phyloP scores from a whole-genome alignment of 2,329 filamentous ascomycete genomes.

The Pseudonectria foliicola region DNA sequence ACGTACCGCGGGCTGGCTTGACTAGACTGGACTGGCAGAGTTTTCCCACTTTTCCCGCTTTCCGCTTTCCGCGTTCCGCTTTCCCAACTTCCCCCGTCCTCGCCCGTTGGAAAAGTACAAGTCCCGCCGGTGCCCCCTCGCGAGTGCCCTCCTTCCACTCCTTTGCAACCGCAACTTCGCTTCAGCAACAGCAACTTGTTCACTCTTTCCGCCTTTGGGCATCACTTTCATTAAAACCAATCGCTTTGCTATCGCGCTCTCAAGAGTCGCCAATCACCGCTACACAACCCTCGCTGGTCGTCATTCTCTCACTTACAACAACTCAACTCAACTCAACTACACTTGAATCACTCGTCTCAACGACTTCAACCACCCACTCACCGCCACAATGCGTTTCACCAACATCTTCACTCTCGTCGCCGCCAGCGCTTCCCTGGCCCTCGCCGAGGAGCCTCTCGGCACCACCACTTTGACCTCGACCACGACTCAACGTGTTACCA shows the following conservation, averaged over 20 bases:
- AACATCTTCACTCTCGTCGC: slow-evolving; percentile 35
- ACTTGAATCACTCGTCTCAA: neutral
- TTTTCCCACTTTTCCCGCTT: slow-evolving; percentile 12
- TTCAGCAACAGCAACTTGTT: no score
- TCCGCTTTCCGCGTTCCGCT: no score
- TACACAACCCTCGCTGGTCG: no score
- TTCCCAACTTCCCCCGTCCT: no score
- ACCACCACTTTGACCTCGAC: slow-evolving; percentile 39
- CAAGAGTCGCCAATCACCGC: no score
- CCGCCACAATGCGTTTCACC: slow-evolving; percentile 40
- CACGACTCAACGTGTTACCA: slow-evolving; percentile 36
- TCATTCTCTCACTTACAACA: no score
- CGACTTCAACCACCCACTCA: slow-evolving; percentile 4
- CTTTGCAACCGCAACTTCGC: no score
- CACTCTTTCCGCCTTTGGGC: no score
- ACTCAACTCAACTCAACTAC: no score
- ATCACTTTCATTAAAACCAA: no score
- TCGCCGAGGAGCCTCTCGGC: slow-evolving; percentile 21
- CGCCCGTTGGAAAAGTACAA: slow-evolving; percentile 27
- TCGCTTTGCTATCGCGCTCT: no score
- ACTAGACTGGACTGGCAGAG: slow-evolving; percentile 8
- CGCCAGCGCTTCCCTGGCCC: slow-evolving; percentile 32
- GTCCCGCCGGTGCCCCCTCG: slow-evolving; percentile 15
- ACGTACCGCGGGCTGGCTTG: no score
- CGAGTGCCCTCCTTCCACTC: neutral